Evolutionary conservation across 2,329 filamentous ascomycete genomes (phyloP), one percentile per base, ranked within the genome.

Genomic region (Cytospora piceae): DNA sequence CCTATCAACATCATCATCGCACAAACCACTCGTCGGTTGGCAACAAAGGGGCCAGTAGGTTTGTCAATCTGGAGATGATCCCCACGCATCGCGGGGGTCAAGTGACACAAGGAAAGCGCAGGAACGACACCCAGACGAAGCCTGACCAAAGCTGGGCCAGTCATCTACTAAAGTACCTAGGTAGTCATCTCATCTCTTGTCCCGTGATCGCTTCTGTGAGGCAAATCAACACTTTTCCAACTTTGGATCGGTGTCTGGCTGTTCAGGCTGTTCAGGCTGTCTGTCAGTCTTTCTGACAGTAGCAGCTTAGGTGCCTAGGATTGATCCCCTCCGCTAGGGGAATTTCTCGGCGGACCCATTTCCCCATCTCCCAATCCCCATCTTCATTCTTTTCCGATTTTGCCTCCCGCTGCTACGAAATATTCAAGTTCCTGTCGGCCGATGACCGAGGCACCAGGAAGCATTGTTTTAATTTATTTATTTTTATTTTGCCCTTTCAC

Each of bases 131-230:
- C 51, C 34, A 22, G 59, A 51, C 51, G n/a, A n/a, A 49, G 37
- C 15, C 17, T 12, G 15, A 42, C 37, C 14, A 11, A 61, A 31
- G 55, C 52, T 54, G 61, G 42, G 37, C 51, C 57, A 58, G 59
- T 58, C 58, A 52, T 65, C 42, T 34, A 29, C 27, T 29, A n/a
- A n/a, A n/a, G n/a, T n/a, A 29, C 27, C 27, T 29, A 29, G 27
- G 27, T 29, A 58, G 59, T 58, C 58, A 52, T 65, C 42, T 34
- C 11, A 34, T 8, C 11, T 9, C 57, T 6, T 37, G 60, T 59
- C 65, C 58, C 65, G 62, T 67, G 62, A 65, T 60, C 58, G n/a
- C 51, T 51, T 51, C 53, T 37, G 64, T 63, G 51, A 65, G 51
- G 51, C 57, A 54, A 59, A 64, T 60, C 37, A 39, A 51, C 22